phyloP scores from a whole-genome alignment of 345 rosid species.

The Punica granatum region DNA sequence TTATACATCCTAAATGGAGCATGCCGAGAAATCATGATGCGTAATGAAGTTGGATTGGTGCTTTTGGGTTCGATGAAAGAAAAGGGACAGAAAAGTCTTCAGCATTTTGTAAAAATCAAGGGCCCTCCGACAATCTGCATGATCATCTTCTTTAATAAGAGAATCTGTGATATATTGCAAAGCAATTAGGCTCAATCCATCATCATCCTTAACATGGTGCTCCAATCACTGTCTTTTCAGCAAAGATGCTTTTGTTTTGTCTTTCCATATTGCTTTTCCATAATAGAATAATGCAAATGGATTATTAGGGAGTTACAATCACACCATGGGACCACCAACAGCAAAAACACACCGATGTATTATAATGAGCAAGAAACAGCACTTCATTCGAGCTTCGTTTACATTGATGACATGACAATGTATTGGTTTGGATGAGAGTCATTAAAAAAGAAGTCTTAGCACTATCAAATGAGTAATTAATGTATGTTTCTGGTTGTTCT shows the following conservation, averaged over 20 bases:
- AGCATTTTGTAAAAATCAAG: neutral
- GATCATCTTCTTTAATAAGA: neutral
- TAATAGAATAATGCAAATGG: neutral
- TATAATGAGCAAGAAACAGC: too few relatives aligned
- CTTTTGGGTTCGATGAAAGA: neutral
- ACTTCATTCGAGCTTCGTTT: neutral
- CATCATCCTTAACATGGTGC: slow-evolving; percentile 4
- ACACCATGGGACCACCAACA: neutral
- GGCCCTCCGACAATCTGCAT: neutral
- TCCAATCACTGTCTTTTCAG: slow-evolving; percentile 1
- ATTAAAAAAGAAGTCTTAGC: too few relatives aligned
- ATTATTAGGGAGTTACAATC: neutral
- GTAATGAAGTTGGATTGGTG: slow-evolving; percentile 19
- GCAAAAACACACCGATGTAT: neutral
- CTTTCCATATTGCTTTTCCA: neutral
- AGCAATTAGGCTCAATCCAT: neutral
- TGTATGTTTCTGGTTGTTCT: too few relatives aligned
- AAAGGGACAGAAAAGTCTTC: neutral
- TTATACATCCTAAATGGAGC: slow-evolving; percentile 5
- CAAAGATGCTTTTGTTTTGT: neutral
- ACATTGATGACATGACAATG: neutral
- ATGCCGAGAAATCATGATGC: slow-evolving; percentile 14
- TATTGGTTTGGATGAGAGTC: too few relatives aligned
- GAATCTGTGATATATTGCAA: neutral
- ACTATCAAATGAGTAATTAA: too few relatives aligned